Evolutionary conservation across 257 asterid species (phyloP).

Genomic region (Nicotiana obtusifolia): DNA sequence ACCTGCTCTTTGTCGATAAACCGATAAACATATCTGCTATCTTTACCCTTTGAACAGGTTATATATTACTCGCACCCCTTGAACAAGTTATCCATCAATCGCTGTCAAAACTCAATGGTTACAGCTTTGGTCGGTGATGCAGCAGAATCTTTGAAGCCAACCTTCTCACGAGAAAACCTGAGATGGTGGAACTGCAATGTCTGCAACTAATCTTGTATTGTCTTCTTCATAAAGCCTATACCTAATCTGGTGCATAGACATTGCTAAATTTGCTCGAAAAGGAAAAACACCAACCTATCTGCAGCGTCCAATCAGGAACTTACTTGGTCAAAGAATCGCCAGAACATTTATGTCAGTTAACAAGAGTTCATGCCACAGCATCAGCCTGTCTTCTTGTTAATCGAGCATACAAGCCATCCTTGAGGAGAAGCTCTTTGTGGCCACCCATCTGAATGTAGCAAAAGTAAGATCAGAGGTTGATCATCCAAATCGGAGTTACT

Average conservation of each 20-base stretch:
- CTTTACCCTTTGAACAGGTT: background rate
- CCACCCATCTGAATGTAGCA: slow-evolving; percentile 57
- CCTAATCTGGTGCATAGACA: background rate
- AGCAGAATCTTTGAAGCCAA: slow-evolving; percentile 10
- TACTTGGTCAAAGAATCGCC: background rate
- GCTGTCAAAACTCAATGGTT: background rate
- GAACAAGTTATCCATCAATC: background rate
- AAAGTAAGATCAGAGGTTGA: slow-evolving; percentile 3
- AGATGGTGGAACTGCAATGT: slow-evolving; percentile 16
- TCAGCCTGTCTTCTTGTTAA: slow-evolving; percentile 74
- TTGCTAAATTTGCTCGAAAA: background rate
- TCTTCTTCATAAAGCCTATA: slow-evolving; percentile 6
- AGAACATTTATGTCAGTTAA: slow-evolving; percentile 1
- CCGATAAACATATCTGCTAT: background rate
- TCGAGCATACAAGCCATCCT: slow-evolving; percentile 78
- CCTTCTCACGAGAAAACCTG: slow-evolving; percentile 18
- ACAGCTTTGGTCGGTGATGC: background rate
- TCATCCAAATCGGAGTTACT: background rate
- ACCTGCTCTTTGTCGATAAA: background rate
- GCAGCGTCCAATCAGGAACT: background rate
- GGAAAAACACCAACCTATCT: background rate
- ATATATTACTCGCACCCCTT: background rate
- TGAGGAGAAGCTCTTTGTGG: slow-evolving; percentile 60
- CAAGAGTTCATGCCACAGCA: slow-evolving; percentile 49
- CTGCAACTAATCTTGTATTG: background rate